Evolutionary conservation across 805 yeast genomes (phyloP), one percentile per base, ranked within the genome.

Genomic region (Ogataea degrootiae): DNA sequence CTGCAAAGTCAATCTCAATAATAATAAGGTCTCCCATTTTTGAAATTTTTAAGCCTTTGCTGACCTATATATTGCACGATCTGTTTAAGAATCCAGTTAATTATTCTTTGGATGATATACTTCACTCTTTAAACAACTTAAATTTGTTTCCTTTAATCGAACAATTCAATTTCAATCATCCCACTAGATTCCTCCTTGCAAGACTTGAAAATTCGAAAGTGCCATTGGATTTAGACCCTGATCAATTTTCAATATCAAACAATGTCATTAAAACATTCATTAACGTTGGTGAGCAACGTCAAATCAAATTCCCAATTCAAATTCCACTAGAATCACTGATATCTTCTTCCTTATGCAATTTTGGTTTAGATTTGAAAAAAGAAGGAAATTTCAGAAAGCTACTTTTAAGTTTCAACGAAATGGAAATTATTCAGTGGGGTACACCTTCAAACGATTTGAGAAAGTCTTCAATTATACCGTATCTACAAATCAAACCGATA

Each of bases 21-120:
- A 58, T 79, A 14, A 76, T 81, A 12, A 61, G 60, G 37, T 54
- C 75, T 35, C 58, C 72, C 8, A 68, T 69, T 46, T 75, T 77
- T 61, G 73, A 75, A 52, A 68, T 66, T 53, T 75, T 78, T 54
- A 73, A 71, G 52, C 82, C 83, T 1, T 53, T 79, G 39, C 51
- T 79, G 44, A 63, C 72, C 39, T 72, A 74, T 23, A 58, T 77
- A 35, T 60, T 79, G 39, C 80, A 77, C 57, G 62, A 62, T 31
- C 68, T 68, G 44, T 74, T 74, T 45, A 53, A 58, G 6, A 44
- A 48, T 7, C 54, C 42, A 9, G 39, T 45, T 21, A 26, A 19
- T 17, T 37, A 42, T 0, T 37, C 44, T 9, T 40, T 60, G 12
- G 45, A 50, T 14, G 44, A 56, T 15, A 44, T 55, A 1, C 53